A percentile compares a stretch with the other conserved stretches of the same genome.
Evolutionary conservation across 805 yeast genomes (phyloP).

Genomic region (Spathaspora gorwiae): DNA sequence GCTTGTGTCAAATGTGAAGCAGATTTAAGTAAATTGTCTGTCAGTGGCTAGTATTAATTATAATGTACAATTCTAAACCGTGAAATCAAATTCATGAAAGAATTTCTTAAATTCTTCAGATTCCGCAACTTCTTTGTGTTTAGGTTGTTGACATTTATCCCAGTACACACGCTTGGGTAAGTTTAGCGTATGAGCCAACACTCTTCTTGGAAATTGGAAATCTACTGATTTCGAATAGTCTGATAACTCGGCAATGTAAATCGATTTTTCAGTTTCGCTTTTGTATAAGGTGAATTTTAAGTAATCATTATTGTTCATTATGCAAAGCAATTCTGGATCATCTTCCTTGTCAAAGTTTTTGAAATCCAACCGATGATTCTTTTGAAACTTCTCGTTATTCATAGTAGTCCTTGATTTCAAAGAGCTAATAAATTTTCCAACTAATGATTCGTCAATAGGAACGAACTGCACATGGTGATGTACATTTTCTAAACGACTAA

Average conservation of each 20-base stretch:
- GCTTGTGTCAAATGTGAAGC: slow-evolving; percentile 43
- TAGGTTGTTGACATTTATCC: slow-evolving; percentile 70
- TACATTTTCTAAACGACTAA: slow-evolving; percentile 57
- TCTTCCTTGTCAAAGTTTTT: slow-evolving; percentile 22
- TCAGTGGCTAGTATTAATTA: no score
- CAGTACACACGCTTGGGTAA: slow-evolving; percentile 64
- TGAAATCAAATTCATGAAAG: slow-evolving; percentile 54
- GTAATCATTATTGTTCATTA: slow-evolving; percentile 32
- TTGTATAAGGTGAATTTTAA: slow-evolving; percentile 29
- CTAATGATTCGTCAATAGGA: slow-evolving; percentile 53
- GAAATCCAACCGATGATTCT: slow-evolving; percentile 43
- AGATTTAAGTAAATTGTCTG: slow-evolving; percentile 10
- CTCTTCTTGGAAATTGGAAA: slow-evolving; percentile 80
- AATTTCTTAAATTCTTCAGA: slow-evolving; percentile 56
- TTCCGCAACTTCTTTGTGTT: slow-evolving; percentile 58
- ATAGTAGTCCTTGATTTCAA: slow-evolving; percentile 38
- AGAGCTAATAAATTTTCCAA: slow-evolving; percentile 40
- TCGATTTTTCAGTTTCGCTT: slow-evolving; percentile 12
- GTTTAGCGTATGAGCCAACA: slow-evolving; percentile 59
- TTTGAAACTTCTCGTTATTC: slow-evolving; percentile 45
- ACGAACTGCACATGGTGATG: slow-evolving; percentile 77
- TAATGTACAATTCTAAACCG: background rate
- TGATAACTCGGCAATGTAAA: slow-evolving; percentile 16
- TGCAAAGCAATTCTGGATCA: slow-evolving; percentile 14
- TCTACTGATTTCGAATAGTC: slow-evolving; percentile 47